These are phyloP conservation scores for Colletotrichum sojae DNA, from an alignment of 2,329 filamentous ascomycete genomes.

Conservation along the genomic window DNA sequence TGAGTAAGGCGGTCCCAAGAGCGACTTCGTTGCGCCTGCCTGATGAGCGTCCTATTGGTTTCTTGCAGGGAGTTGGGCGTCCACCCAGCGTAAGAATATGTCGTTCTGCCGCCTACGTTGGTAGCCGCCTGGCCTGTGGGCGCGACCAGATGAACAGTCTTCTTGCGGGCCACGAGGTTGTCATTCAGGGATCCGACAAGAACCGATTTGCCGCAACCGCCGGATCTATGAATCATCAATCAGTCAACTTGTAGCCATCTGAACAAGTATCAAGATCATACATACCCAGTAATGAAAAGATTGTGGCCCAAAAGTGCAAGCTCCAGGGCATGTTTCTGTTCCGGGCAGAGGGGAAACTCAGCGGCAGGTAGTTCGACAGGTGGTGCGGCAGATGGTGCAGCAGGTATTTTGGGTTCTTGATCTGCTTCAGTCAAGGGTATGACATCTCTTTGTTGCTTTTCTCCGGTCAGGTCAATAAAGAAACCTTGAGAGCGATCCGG, in stretches of 20 bases:
- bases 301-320: constrained; percentile 7
- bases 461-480: not conserved
- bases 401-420: not conserved
- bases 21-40: constrained; percentile 41
- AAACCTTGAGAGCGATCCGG: not conserved
- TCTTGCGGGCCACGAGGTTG: not conserved
- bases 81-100: not conserved
- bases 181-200: not conserved
- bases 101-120: constrained; percentile 6
- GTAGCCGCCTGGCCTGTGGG: constrained; percentile 1
- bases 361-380: not conserved
- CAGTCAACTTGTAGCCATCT: not conserved
- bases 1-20: constrained; percentile 53
- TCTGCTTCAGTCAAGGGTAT: not conserved
- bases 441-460: not conserved
- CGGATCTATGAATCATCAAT: not conserved
- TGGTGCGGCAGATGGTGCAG: not conserved
- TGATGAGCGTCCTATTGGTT: not conserved
- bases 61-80: not conserved
- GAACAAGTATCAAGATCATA: not conserved
- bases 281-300: constrained; percentile 20
- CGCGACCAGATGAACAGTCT: not conserved
- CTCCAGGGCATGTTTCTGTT: constrained; percentile 4
- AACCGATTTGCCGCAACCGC: constrained; percentile 12
- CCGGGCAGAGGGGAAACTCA: not conserved